Percentiles rank a stretch among this genome's conserved stretches.
Conservation (phyloP, 805 yeast species). For the Scheffersomyces lignosus region DNA sequence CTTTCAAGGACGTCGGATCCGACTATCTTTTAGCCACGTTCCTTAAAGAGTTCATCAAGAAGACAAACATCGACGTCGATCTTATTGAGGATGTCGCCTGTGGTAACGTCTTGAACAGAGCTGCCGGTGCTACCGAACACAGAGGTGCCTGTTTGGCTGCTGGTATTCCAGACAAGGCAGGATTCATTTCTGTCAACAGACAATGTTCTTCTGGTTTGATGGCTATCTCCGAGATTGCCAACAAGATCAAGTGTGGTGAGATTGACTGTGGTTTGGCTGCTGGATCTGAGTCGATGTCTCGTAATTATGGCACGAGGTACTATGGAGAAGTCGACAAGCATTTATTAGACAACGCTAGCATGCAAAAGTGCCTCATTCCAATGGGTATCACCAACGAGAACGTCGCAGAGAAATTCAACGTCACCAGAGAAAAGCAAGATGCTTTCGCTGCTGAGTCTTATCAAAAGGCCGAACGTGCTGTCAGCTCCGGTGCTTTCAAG, state of each 20-base stretch:
- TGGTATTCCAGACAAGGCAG: slow-evolving; percentile 78
- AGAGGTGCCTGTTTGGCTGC: slow-evolving; percentile 91
- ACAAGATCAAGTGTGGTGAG: slow-evolving; percentile 83
- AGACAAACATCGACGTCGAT: slow-evolving; percentile 46
- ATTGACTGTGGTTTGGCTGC: slow-evolving; percentile 88
- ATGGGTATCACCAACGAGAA: slow-evolving; percentile 97
- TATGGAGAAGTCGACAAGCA: slow-evolving; percentile 48
- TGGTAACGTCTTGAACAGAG: slow-evolving; percentile 89
- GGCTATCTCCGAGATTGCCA: slow-evolving; percentile 87
- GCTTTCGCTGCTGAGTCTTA: slow-evolving; percentile 86
- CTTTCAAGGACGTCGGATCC: slow-evolving; percentile 77
- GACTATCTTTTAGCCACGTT: slow-evolving; percentile 75
- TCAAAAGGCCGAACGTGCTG: slow-evolving; percentile 79
- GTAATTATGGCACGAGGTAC: slow-evolving; percentile 77
- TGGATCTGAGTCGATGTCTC: slow-evolving; percentile 95
- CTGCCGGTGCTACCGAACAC: slow-evolving; percentile 94
- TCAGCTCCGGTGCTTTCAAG: slow-evolving; percentile 68
- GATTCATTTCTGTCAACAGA: slow-evolving; percentile 84
- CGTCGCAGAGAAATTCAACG: slow-evolving; percentile 65
- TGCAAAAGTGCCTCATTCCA: slow-evolving; percentile 79
- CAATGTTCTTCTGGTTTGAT: slow-evolving; percentile 94
- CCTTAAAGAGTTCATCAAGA: slow-evolving; percentile 59
- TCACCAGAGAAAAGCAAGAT: slow-evolving; percentile 76
- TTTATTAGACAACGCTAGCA: slow-evolving; percentile 35
- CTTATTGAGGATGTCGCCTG: slow-evolving; percentile 81